A percentile compares a stretch with the other conserved stretches of the same genome.
These are phyloP conservation scores for Candida xyloterini DNA, from an alignment of 805 yeast genomes.

Conservation along the genomic window DNA sequence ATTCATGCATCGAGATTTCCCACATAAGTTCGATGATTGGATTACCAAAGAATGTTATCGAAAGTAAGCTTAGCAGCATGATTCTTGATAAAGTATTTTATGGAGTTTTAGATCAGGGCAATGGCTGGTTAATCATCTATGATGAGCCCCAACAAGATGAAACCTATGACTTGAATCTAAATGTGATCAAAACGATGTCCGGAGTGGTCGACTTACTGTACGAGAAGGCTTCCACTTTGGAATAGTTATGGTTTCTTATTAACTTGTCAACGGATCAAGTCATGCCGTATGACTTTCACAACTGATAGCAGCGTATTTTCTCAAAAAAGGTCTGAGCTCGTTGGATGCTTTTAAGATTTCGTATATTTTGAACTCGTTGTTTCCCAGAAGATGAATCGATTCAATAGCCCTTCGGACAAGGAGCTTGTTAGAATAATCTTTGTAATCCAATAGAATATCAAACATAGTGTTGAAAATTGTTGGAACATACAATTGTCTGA, in stretches of 20 bases:
- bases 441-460: conserved; percentile 48
- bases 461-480: conserved; percentile 65
- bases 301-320: conserved; percentile 56
- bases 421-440: conserved; percentile 32
- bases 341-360: conserved; percentile 58
- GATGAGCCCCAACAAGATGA: conserved; percentile 87
- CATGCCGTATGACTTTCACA: conserved; percentile 12
- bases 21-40: conserved; percentile 89
- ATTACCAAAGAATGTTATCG: conserved; percentile 81
- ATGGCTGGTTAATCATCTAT: conserved; percentile 92
- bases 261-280: conserved; percentile 11
- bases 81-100: conserved; percentile 91
- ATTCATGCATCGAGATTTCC: conserved; percentile 89
- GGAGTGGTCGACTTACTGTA: conserved; percentile 85
- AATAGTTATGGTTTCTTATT: conserved; percentile 47
- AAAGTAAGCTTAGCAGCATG: conserved; percentile 94
- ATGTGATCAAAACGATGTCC: conserved; percentile 82
- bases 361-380: conserved; percentile 61
- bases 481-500: conserved; percentile 73
- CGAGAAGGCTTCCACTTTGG: conserved; percentile 86
- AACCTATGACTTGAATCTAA: conserved; percentile 83
- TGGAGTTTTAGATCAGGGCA: conserved; percentile 97
- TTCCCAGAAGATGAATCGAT: conserved; percentile 62
- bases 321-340: conserved; percentile 41
- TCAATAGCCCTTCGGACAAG: conserved; percentile 56